phyloP scores from a whole-genome alignment of 2,329 filamentous ascomycete species.

The Ophiostoma ulmi region DNA sequence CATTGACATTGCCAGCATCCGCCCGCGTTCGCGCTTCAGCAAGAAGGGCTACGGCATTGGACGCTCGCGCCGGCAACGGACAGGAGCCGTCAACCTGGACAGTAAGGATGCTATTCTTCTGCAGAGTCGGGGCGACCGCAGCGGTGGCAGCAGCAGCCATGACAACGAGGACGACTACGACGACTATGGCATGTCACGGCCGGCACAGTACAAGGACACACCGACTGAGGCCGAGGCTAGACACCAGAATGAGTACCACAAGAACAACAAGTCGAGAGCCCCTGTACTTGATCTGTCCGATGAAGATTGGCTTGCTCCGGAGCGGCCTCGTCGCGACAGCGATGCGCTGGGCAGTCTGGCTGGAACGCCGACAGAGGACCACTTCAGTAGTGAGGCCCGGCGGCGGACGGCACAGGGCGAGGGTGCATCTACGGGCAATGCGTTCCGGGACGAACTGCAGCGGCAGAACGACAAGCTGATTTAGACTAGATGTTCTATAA shows the following conservation, averaged over 20 bases:
- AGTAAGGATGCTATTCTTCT: conserved; percentile 44
- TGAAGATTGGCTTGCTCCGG: conserved; percentile 28
- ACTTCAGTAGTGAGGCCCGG: conserved; percentile 32
- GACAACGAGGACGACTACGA: conserved; percentile 25
- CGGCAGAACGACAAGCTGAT: conserved; percentile 38
- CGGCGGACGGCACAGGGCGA: conserved; percentile 26
- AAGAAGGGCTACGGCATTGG: conserved; percentile 42
- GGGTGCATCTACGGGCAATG: conserved; percentile 34
- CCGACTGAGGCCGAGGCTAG: conserved; percentile 14
- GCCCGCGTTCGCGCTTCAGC: conserved; percentile 37
- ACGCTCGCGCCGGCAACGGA: conserved; percentile 35
- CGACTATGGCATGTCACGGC: conserved; percentile 23
- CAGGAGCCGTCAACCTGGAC: conserved; percentile 33
- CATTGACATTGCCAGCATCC: conserved; percentile 49
- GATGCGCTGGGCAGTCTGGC: conserved; percentile 47
- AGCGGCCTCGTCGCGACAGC: conserved; percentile 39
- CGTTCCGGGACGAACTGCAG: conserved; percentile 47
- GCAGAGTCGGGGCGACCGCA: conserved; percentile 34
- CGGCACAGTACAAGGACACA: conserved; percentile 29
- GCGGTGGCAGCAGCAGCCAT: conserved; percentile 29
- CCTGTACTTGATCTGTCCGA: conserved; percentile 28
- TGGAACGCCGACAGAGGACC: conserved; percentile 42
- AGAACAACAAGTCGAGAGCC: conserved; percentile 23
- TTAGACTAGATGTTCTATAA: background rate
- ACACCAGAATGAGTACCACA: conserved; percentile 6